Percentiles rank a stretch among this genome's conserved stretches.
Evolutionary conservation across 345 rosid species (phyloP).

Genomic region (Dovyalis caffra): DNA sequence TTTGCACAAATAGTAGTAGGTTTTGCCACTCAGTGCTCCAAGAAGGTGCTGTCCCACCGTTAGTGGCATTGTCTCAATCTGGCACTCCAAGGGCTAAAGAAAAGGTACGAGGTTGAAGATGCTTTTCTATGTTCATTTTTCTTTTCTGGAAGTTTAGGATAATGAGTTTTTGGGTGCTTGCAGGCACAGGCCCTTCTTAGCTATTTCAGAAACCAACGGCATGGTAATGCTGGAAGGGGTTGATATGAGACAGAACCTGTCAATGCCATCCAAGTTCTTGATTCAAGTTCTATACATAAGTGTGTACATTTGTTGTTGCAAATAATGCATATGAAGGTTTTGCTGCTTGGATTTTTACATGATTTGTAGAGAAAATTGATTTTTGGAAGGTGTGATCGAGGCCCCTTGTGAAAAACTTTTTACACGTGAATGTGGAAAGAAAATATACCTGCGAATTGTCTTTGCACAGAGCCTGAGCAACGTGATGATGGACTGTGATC

Average conservation of each 20-base stretch:
- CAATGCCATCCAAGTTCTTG: conserved; percentile 22
- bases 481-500: conserved; percentile 10
- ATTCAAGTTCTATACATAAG: conserved; percentile 22
- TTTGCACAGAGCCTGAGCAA: conserved; percentile 9
- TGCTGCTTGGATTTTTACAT: conserved; percentile 21
- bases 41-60: conserved; percentile 94
- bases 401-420: conserved; percentile 17
- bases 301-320: conserved; percentile 45
- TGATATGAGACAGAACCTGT: conserved; percentile 30
- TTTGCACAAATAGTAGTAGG: conserved; percentile 57
- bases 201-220: conserved; percentile 74
- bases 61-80: conserved; percentile 77
- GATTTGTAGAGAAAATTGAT: conserved; percentile 34
- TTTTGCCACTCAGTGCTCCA: conserved; percentile 70
- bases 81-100: conserved; percentile 94
- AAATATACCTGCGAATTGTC: conserved; percentile 11
- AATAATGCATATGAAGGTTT: conserved; percentile 39
- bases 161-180: conserved; percentile 13
- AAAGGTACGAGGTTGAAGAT: conserved; percentile 47
- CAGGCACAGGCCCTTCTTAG: conserved; percentile 90
- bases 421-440: conserved; percentile 23
- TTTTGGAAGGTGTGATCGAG: conserved; percentile 25
- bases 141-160: not conserved
- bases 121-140: not conserved
- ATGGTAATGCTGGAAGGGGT: conserved; percentile 63